A percentile compares a stretch with the other conserved stretches of the same genome.
Evolutionary conservation across 176 grass and related monocot genomes (phyloP).

Genomic region (Bolboschoenus planiculmis): DNA sequence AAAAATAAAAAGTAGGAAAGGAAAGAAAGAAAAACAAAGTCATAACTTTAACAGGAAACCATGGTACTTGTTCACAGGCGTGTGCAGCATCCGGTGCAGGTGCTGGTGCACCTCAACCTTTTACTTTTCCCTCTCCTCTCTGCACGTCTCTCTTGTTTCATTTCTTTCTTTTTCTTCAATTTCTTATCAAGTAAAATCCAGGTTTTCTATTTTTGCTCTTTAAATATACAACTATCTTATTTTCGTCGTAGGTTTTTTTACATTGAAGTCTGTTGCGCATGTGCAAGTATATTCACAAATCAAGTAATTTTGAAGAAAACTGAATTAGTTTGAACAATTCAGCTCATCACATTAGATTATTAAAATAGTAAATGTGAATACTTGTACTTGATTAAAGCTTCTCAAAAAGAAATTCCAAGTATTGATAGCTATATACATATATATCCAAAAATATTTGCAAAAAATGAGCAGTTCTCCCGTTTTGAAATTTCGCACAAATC

Average conservation of each 20-base stretch:
- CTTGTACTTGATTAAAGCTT: not conserved
- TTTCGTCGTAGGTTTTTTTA: not conserved
- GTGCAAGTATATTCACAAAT: not conserved
- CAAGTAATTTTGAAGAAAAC: not conserved
- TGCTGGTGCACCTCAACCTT: not conserved
- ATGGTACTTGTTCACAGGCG: constrained; percentile 23
- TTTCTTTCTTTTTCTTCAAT: not conserved
- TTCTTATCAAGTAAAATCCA: not conserved
- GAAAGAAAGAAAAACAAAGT: not conserved
- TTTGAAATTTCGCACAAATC: no score
- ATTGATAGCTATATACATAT: not conserved
- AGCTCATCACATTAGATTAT: not conserved
- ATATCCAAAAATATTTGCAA: not conserved
- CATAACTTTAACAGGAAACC: constrained; percentile 9
- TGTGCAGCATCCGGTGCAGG: constrained; percentile 19
- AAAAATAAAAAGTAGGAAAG: not conserved
- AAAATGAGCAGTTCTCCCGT: not conserved
- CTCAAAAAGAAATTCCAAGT: not conserved
- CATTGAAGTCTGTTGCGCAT: not conserved
- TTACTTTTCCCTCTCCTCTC: not conserved
- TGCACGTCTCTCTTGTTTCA: not conserved
- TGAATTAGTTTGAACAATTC: not conserved
- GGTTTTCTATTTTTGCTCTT: not conserved
- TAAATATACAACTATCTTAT: not conserved
- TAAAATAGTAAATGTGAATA: not conserved